These are phyloP conservation scores for Euphrasia confusa DNA, from an alignment of 257 asterid species.

Conservation along the genomic window DNA sequence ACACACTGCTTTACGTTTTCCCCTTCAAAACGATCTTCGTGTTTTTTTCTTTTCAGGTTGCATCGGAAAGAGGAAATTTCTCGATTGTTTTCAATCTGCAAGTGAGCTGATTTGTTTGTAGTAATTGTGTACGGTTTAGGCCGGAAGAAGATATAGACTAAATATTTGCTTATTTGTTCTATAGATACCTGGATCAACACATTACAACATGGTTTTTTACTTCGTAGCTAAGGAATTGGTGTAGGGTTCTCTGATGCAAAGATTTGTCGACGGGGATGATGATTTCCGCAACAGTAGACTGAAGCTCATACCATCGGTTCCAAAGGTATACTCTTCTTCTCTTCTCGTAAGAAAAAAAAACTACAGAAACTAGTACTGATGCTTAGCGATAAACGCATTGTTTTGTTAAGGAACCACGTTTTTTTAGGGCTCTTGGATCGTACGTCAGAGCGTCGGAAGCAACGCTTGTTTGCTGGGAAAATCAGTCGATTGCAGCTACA, in stretches of 20 bases:
- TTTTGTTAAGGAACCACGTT: not conserved
- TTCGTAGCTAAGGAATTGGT: conserved; percentile 55
- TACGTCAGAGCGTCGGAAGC: conserved; percentile 99
- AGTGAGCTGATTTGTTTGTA: conserved; percentile 48
- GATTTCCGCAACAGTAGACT: conserved; percentile 91
- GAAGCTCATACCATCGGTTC: conserved; percentile 95
- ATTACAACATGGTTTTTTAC: conserved; percentile 92
- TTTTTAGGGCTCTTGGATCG: conserved; percentile 91
- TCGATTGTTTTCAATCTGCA: conserved; percentile 76
- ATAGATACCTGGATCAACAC: conserved; percentile 89
- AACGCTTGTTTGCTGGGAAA: conserved; percentile 45
- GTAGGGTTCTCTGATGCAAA: conserved; percentile 76
- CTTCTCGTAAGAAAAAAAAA: not conserved
- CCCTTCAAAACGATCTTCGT: conserved; percentile 4
- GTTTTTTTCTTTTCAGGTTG: conserved; percentile 51
- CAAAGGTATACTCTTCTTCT: conserved; percentile 53
- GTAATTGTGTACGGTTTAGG: conserved; percentile 18
- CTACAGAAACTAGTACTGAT: conserved; percentile 2
- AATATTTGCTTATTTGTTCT: conserved; percentile 16
- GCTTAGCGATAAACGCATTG: too few species aligned
- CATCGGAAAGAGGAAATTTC: conserved; percentile 79
- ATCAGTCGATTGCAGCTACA: conserved; percentile 91
- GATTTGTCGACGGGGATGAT: conserved; percentile 92
- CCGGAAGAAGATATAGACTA: conserved; percentile 8
- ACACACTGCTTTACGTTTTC: not conserved